Percentiles rank a stretch among this genome's conserved stretches.
These are phyloP conservation scores for Castanopsis chinensis DNA, from an alignment of 306 rosid species.

Conservation along the genomic window DNA sequence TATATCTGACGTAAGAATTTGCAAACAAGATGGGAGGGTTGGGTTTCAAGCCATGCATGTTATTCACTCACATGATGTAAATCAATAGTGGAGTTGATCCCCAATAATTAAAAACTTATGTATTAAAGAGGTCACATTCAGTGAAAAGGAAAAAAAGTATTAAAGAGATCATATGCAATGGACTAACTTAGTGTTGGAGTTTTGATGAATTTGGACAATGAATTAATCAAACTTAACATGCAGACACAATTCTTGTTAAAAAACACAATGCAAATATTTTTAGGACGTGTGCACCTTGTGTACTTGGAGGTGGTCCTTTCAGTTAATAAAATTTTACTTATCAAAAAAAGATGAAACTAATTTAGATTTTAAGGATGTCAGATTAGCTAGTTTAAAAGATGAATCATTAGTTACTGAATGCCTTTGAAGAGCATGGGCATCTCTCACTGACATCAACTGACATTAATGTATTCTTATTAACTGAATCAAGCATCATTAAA, in stretches of 20 bases:
- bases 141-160: neutral
- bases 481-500: too few species aligned
- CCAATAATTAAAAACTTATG: neutral
- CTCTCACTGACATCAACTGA: too few species aligned
- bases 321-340: too few species aligned
- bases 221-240: neutral
- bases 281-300: neutral
- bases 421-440: too few species aligned
- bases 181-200: neutral
- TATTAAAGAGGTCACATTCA: neutral
- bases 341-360: too few species aligned
- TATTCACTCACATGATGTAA: neutral
- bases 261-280: neutral
- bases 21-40: neutral
- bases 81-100: neutral
- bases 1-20: neutral
- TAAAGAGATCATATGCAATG: neutral
- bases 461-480: too few species aligned
- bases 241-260: neutral
- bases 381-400: too few species aligned
- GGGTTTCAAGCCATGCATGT: neutral
- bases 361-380: too few species aligned
- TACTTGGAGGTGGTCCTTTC: too few species aligned
- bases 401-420: too few species aligned
- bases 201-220: neutral